A percentile compares a stretch with the other conserved stretches of the same genome.
Conservation (phyloP, 2,329 filamentous ascomycete genomes). For the Fusarium sp. region DNA sequence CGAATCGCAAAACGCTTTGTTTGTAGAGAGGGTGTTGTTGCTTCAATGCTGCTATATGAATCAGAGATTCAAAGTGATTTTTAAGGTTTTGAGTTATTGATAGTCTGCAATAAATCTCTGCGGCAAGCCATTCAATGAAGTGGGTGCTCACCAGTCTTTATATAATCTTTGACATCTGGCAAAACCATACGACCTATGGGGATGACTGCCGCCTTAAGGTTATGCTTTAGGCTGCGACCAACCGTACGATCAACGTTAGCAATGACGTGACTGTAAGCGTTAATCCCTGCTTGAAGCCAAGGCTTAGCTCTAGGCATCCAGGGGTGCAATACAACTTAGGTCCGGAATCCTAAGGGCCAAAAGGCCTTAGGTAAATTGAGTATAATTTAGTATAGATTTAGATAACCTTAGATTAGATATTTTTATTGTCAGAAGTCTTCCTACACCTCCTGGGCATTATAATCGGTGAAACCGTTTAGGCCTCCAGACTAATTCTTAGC, state of each 20-base stretch:
- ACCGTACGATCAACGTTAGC: neutral
- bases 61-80: neutral
- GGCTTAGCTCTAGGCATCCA: conserved; percentile 12
- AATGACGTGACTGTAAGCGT: neutral
- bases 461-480: neutral
- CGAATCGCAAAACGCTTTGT: too few species aligned
- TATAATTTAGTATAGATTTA: too few species aligned
- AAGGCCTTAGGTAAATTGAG: too few species aligned
- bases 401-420: too few species aligned
- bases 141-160: neutral
- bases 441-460: conserved; percentile 7
- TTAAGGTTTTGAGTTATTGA: neutral
- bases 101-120: neutral
- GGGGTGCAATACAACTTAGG: too few species aligned
- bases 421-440: too few species aligned
- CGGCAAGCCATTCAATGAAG: too few species aligned
- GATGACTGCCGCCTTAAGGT: too few species aligned
- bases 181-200: too few species aligned
- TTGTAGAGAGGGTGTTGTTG: neutral
- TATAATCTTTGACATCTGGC: neutral
- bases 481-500: neutral
- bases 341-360: too few species aligned
- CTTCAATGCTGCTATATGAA: neutral
- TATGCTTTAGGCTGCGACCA: too few species aligned
- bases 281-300: neutral